Evolutionary conservation across 768 basidiomycete genomes (phyloP).

Genomic region (Tulasnella calospora): DNA sequence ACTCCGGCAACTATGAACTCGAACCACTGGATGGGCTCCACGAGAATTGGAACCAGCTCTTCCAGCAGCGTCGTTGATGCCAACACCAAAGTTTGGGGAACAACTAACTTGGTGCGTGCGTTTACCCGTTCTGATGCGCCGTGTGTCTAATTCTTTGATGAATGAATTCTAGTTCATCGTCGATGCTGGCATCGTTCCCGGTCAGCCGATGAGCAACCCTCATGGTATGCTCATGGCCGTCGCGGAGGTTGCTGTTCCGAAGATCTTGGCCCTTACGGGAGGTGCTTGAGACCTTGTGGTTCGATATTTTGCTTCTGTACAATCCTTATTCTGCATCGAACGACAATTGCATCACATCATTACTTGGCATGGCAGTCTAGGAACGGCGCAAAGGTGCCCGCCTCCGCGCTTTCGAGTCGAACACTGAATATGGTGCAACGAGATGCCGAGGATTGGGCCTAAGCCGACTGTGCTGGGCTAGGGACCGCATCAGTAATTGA

Average conservation of each 20-base stretch:
- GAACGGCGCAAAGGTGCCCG: no score
- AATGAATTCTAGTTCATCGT: conserved; percentile 43
- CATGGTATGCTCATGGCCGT: conserved; percentile 52
- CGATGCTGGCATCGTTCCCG: conserved; percentile 43
- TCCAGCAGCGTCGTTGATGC: conserved; percentile 50
- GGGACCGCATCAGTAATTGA: no score
- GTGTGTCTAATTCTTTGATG: conserved; percentile 20
- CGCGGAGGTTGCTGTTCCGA: conserved; percentile 55
- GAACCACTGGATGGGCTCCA: conserved; percentile 62
- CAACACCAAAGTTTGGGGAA: conserved; percentile 51
- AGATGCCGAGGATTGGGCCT: no score
- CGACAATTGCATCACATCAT: neutral
- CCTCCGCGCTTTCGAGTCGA: no score
- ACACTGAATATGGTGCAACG: no score
- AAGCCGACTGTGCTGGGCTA: no score
- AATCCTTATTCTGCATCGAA: neutral
- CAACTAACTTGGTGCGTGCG: conserved; percentile 41
- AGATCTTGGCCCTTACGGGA: conserved; percentile 51
- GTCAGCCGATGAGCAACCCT: conserved; percentile 54
- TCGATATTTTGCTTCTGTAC: neutral
- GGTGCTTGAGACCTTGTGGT: conserved; percentile 40
- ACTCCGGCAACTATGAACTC: conserved; percentile 41
- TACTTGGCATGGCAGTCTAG: neutral
- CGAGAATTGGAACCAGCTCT: conserved; percentile 43
- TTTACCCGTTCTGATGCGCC: neutral